Evolutionary conservation across 305 asterid species (phyloP), one percentile per base, ranked within the genome.

Genomic region (Fraxinus angustifolia): DNA sequence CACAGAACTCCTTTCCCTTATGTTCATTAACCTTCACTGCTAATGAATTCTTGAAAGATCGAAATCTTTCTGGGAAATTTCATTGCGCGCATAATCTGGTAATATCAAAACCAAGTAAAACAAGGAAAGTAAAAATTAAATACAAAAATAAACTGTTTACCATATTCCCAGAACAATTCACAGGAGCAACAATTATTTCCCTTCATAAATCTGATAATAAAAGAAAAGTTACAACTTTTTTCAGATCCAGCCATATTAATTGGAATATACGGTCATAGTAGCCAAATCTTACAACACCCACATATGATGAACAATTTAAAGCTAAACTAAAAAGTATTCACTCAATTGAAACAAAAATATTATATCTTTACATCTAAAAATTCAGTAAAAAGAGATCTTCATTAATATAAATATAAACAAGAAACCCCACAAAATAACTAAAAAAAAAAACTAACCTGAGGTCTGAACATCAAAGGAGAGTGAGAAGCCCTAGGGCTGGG

Each of bases 401-500:
- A 21, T 21, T 19, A 78, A 45, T 26, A 78, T 19, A 75, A 56
- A 53, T 19, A 4, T 19, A 73, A 68, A 31, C 40, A 68, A 68
- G 19, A 48, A 35, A 8, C 76, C 23, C 34, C 19, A 40, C 23
- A 58, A 62, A 21, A 71, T 3, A 48, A 48, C 6, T 45, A 11
- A 2, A 48, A 42, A 48, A 48, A 14, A 12, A 45, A 65, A 89
- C 99, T 35, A 58, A 90, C 99, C 98, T 93, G 95, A 65, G 99
- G 97, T 78, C 92, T 87, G 81, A 96, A 96, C 93, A 94, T 89
- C 88, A 96, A 35, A 70, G 99, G 99, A 1, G 97, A 90, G 34
- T 87, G 94, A 77, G 97, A 88, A 85, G 93, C 94, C 91, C 97
- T 92, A 73, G 98, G 99, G 84, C 99, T 94, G 17, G 97, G 86